phyloP scores from a whole-genome alignment of 441 rosid species.

The Isatis lusitanica region DNA sequence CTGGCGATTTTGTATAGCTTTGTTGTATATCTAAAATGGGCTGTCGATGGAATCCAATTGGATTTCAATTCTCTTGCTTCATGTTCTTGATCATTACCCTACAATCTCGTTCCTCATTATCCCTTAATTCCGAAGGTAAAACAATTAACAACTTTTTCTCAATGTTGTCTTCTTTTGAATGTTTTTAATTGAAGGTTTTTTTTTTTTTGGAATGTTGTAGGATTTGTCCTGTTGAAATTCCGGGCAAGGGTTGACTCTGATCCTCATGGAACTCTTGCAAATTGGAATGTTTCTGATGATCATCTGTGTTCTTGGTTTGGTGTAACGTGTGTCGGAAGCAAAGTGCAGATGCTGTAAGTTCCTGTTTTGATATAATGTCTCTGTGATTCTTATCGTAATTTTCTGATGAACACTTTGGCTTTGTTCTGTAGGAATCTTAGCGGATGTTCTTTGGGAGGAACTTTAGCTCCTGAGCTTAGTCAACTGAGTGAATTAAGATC shows the following conservation, averaged over 20 bases:
- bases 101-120: constrained; percentile 43
- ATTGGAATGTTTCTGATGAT: constrained; percentile 56
- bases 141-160: neutral
- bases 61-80: constrained; percentile 51
- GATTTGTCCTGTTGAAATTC: constrained; percentile 60
- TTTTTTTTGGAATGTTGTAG: constrained; percentile 42
- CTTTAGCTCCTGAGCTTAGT: constrained; percentile 66
- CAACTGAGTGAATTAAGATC: constrained; percentile 57
- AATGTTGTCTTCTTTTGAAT: neutral
- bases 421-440: constrained; percentile 54
- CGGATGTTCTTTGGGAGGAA: constrained; percentile 59
- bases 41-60: constrained; percentile 66
- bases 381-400: neutral
- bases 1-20: constrained; percentile 65
- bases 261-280: constrained; percentile 55
- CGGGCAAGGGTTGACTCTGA: constrained; percentile 53
- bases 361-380: neutral
- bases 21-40: constrained; percentile 60
- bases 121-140: constrained; percentile 66
- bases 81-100: constrained; percentile 47
- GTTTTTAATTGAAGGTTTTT: constrained; percentile 2
- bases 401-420: neutral
- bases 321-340: constrained; percentile 53
- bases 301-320: constrained; percentile 71
- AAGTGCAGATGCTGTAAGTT: constrained; percentile 75